Evolutionary conservation across 1,284 basidiomycete species (phyloP).

Genomic region (Phlebopus sp.): DNA sequence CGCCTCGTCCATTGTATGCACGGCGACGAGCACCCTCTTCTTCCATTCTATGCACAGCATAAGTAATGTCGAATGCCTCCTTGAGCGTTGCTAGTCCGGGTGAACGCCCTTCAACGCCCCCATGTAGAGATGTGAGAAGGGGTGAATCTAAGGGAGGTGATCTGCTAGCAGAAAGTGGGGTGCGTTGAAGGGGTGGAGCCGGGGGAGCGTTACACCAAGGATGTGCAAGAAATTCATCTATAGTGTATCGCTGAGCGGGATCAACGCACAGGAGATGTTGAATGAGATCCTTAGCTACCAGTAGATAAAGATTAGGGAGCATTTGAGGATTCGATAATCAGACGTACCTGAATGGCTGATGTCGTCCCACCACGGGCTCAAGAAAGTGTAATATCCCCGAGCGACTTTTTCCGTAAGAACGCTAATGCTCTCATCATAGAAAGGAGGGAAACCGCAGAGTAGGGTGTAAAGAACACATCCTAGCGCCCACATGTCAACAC

Average conservation of each 20-base stretch:
- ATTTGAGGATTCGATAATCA: neutral
- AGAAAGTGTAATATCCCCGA: conserved; percentile 95
- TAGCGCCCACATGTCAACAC: conserved; percentile 99
- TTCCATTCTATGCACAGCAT: conserved; percentile 99
- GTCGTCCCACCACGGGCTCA: conserved; percentile 99
- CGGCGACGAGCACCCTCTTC: conserved; percentile 90
- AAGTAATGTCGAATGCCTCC: conserved; percentile 98
- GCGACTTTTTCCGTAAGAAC: conserved; percentile 99
- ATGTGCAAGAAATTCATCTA: conserved; percentile 96
- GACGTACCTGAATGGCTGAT: conserved; percentile 75
- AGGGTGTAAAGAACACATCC: conserved; percentile 98
- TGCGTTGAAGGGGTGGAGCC: conserved; percentile 59
- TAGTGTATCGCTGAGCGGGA: conserved; percentile 92
- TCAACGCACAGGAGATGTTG: conserved; percentile 95
- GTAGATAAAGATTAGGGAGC: conserved; percentile 13
- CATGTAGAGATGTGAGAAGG: conserved; percentile 77
- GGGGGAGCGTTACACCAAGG: conserved; percentile 87
- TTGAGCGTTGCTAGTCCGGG: conserved; percentile 92
- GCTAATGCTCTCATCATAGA: conserved; percentile 99
- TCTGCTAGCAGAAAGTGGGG: conserved; percentile 48
- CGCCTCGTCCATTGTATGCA: conserved; percentile 75
- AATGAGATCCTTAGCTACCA: conserved; percentile 90
- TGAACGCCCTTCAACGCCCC: conserved; percentile 78
- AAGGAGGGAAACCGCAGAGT: conserved; percentile 97
- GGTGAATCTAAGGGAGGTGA: conserved; percentile 85